These are phyloP conservation scores for Plasmodium reichenowi DNA, from an alignment of 169 alveolate species.

Conservation along the genomic window DNA sequence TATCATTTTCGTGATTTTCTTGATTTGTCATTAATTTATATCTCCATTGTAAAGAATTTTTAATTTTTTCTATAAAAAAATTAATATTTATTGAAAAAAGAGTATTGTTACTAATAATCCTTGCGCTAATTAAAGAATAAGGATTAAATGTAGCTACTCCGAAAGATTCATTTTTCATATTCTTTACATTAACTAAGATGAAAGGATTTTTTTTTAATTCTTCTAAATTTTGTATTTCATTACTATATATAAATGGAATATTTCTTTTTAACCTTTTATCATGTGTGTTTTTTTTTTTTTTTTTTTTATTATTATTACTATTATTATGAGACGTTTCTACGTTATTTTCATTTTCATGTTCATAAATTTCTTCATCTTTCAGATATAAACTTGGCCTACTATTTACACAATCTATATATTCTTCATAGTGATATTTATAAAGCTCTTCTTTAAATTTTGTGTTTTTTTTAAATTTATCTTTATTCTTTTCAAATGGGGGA, in stretches of 20 bases:
- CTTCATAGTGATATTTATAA: conserved; percentile 60
- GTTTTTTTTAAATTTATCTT: conserved; percentile 37
- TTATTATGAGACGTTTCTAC: not conserved
- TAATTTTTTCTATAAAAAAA: conserved; percentile 61
- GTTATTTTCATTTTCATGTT: not conserved
- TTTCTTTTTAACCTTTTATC: conserved; percentile 54
- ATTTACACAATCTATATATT: conserved; percentile 40
- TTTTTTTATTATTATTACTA: not conserved
- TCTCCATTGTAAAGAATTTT: conserved; percentile 42
- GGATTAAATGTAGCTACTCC: conserved; percentile 73
- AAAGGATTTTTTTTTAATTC: conserved; percentile 40
- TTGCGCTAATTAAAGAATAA: conserved; percentile 62
- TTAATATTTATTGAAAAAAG: conserved; percentile 50
- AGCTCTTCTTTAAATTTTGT: conserved; percentile 69
- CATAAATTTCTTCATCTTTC: conserved; percentile 14
- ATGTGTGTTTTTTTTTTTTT: conserved; percentile 12
- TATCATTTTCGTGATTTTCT: not conserved
- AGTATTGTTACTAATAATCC: conserved; percentile 45
- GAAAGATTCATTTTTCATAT: conserved; percentile 39
- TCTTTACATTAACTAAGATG: conserved; percentile 54
- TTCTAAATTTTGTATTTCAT: conserved; percentile 52
- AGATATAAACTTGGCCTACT: conserved; percentile 48
- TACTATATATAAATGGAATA: conserved; percentile 63
- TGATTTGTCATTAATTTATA: not conserved
- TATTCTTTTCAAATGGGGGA: not conserved